Evolutionary conservation across 176 grass and related monocot genomes (phyloP).

Genomic region (Musa beccarii): DNA sequence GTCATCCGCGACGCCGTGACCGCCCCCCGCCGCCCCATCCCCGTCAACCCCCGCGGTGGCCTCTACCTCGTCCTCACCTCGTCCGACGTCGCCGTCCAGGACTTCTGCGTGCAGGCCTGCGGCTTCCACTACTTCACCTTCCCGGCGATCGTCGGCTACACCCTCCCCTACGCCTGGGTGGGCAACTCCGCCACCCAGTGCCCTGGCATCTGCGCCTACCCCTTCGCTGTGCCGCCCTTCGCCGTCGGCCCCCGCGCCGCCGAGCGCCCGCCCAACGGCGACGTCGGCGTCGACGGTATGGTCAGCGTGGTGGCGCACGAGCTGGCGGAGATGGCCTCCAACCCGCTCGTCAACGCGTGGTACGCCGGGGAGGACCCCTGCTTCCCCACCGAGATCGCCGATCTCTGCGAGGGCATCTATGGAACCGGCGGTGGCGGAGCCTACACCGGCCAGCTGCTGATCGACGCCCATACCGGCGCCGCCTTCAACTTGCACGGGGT

Average conservation of each 20-base stretch:
- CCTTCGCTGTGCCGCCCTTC: conserved; percentile 74
- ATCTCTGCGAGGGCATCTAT: conserved; percentile 93
- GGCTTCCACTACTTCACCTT: conserved; percentile 99
- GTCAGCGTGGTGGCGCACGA: conserved; percentile 93
- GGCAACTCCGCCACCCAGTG: conserved; percentile 74
- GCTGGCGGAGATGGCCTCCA: conserved; percentile 77
- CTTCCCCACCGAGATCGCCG: conserved; percentile 86
- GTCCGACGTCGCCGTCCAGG: conserved; percentile 44
- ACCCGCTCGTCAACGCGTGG: conserved; percentile 87
- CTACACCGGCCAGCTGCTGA: conserved; percentile 66
- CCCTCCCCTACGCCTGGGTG: conserved; percentile 84
- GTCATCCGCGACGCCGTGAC: conserved; percentile 59
- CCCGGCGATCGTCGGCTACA: conserved; percentile 79
- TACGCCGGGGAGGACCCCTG: conserved; percentile 71
- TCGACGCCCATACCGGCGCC: conserved; percentile 43
- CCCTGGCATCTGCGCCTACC: conserved; percentile 83
- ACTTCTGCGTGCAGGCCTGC: conserved; percentile 70
- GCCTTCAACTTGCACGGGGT: conserved; percentile 70
- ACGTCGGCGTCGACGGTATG: conserved; percentile 77
- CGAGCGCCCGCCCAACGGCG: conserved; percentile 58
- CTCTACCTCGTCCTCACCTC: conserved; percentile 84
- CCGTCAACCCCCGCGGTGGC: conserved; percentile 49
- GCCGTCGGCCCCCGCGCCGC: conserved; percentile 24
- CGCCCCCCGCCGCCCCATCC: conserved; percentile 45
- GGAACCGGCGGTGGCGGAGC: conserved; percentile 77